Percentiles rank a stretch among this genome's conserved stretches.
phyloP scores from a whole-genome alignment of 2,329 filamentous ascomycete genomes.

The Xylaria digitata region DNA sequence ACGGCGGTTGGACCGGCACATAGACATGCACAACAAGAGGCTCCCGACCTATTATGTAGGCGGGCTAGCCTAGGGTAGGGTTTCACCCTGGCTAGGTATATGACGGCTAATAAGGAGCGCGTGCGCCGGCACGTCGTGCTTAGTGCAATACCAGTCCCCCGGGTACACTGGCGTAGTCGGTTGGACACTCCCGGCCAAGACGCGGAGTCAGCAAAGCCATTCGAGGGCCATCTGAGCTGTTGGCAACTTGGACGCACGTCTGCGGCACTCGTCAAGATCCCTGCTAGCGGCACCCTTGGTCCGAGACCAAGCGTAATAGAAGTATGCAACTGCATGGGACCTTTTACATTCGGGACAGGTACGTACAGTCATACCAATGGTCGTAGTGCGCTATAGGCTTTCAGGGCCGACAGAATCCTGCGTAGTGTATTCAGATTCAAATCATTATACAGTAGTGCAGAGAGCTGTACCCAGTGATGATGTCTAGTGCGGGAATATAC shows the following conservation, averaged over 20 bases:
- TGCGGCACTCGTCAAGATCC: slow-evolving; percentile 38
- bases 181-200: slow-evolving; percentile 37
- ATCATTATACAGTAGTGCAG: not conserved
- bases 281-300: slow-evolving; percentile 37
- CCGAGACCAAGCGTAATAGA: slow-evolving; percentile 30
- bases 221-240: slow-evolving; percentile 25
- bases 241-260: slow-evolving; percentile 32
- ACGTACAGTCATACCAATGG: slow-evolving; percentile 21
- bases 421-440: not conserved
- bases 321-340: slow-evolving; percentile 46
- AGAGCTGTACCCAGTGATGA: too few relatives aligned
- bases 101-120: slow-evolving; percentile 48
- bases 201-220: slow-evolving; percentile 39
- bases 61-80: slow-evolving; percentile 29
- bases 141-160: slow-evolving; percentile 48
- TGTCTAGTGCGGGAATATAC: not conserved
- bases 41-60: slow-evolving; percentile 38
- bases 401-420: not conserved
- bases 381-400: not conserved
- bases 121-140: slow-evolving; percentile 47
- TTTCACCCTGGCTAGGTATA: slow-evolving; percentile 43
- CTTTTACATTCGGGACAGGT: slow-evolving; percentile 43
- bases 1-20: slow-evolving; percentile 36
- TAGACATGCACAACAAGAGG: slow-evolving; percentile 30
- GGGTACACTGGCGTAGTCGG: slow-evolving; percentile 45